phyloP scores from a whole-genome alignment of 257 asterid genomes.

The Pogostemon cablin region DNA sequence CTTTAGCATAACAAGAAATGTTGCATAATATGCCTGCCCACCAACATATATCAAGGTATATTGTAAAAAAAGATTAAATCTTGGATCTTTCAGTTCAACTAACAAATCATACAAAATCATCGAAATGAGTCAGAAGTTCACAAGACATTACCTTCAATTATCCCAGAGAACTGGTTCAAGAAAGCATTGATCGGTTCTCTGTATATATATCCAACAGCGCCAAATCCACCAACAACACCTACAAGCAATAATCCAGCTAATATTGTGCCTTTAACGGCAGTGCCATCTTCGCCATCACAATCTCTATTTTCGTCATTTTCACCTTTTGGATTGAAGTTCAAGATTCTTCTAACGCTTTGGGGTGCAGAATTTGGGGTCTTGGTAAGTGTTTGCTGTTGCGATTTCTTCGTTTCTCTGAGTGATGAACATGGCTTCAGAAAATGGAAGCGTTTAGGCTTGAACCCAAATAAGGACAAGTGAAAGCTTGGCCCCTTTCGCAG shows the following conservation, averaged over 20 bases:
- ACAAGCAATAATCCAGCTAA: conserved; percentile 66
- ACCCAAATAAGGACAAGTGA: conserved; percentile 42
- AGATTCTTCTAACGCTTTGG: conserved; percentile 50
- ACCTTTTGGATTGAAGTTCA: conserved; percentile 61
- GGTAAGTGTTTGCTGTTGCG: conserved; percentile 51
- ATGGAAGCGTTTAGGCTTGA: conserved; percentile 65
- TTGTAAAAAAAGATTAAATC: background rate
- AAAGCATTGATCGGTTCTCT: conserved; percentile 86
- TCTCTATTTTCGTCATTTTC: conserved; percentile 45
- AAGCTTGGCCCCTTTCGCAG: conserved; percentile 42
- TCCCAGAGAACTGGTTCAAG: conserved; percentile 74
- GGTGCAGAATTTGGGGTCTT: conserved; percentile 68
- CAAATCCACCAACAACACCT: conserved; percentile 88
- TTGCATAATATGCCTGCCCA: conserved; percentile 24
- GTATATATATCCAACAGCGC: conserved; percentile 73
- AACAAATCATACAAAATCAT: conserved; percentile 21
- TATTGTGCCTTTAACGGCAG: conserved; percentile 81
- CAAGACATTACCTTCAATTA: conserved; percentile 55
- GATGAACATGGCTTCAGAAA: conserved; percentile 87
- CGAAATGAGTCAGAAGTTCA: background rate
- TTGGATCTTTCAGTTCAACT: conserved; percentile 22
- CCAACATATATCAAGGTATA: conserved; percentile 20
- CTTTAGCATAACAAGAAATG: conserved; percentile 5
- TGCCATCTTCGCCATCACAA: conserved; percentile 42
- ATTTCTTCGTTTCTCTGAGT: conserved; percentile 75